A percentile compares a stretch with the other conserved stretches of the same genome.
Evolutionary conservation across 129 eudicot genomes (phyloP).

Genomic region (Arctium lappa): DNA sequence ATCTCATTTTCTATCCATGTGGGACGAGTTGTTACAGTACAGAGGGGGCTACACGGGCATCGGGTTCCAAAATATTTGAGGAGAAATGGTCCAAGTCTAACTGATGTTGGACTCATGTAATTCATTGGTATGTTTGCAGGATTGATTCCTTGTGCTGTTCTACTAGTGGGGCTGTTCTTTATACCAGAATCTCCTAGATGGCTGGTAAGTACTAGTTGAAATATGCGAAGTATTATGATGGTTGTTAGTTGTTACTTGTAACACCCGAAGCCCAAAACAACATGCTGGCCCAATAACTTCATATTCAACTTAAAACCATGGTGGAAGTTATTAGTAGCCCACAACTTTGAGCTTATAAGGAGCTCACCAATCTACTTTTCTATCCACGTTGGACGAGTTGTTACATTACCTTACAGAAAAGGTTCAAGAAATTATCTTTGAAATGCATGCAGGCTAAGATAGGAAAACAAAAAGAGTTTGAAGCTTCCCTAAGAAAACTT

Average conservation of each 20-base stretch:
- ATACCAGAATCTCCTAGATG: constrained; percentile 97
- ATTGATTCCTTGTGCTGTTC: constrained; percentile 74
- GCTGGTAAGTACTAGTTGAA: constrained; percentile 53
- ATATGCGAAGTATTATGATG: background rate
- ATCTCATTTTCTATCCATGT: no score
- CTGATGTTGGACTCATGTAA: background rate
- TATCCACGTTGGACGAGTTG: background rate
- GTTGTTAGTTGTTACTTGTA: background rate
- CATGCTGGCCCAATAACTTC: background rate
- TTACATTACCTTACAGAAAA: background rate
- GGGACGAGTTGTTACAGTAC: no score
- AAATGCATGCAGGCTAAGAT: constrained; percentile 56
- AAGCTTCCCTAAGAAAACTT: constrained; percentile 61
- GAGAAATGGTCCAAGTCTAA: background rate
- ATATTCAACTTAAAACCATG: background rate
- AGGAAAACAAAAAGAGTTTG: constrained; percentile 71
- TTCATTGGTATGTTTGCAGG: constrained; percentile 43
- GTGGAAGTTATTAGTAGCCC: background rate
- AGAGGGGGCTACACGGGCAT: no score
- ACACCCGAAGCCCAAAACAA: background rate
- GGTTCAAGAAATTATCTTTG: background rate
- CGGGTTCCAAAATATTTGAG: background rate
- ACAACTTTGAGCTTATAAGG: background rate
- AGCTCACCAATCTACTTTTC: background rate
- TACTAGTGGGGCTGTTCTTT: constrained; percentile 66